Evolutionary conservation across 2,329 filamentous ascomycete genomes (phyloP).

Genomic region (Fusarium robinianum): DNA sequence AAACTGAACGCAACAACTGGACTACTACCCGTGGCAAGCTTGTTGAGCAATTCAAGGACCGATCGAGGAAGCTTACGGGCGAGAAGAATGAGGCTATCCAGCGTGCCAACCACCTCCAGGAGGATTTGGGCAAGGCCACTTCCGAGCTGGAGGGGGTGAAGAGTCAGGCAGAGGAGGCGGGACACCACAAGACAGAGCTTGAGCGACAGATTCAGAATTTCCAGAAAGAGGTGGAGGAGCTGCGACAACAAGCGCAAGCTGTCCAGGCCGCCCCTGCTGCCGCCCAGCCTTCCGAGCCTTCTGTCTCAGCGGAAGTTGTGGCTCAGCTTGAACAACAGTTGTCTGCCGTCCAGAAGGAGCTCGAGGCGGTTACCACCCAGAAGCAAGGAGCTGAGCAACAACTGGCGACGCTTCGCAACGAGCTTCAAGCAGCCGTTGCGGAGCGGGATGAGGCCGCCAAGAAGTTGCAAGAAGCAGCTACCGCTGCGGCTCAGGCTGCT

Average conservation of each 20-base stretch:
- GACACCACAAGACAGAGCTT: constrained; percentile 42
- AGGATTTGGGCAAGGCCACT: constrained; percentile 52
- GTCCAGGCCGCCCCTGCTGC: constrained; percentile 45
- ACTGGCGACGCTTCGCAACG: constrained; percentile 56
- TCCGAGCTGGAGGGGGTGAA: constrained; percentile 60
- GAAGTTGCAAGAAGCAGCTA: constrained; percentile 42
- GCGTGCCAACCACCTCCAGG: constrained; percentile 58
- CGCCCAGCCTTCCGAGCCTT: constrained; percentile 41
- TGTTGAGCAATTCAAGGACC: constrained; percentile 66
- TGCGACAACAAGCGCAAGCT: constrained; percentile 43
- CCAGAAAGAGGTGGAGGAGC: constrained; percentile 47
- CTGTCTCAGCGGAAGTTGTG: constrained; percentile 52
- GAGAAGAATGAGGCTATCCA: constrained; percentile 57
- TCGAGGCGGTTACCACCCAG: constrained; percentile 68
- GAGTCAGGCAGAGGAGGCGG: constrained; percentile 41
- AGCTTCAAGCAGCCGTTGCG: constrained; percentile 64
- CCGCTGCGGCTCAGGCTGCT: constrained; percentile 41
- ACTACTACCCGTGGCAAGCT: constrained; percentile 56
- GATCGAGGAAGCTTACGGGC: constrained; percentile 58
- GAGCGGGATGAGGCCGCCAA: constrained; percentile 66
- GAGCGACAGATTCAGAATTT: constrained; percentile 51
- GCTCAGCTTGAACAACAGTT: constrained; percentile 56
- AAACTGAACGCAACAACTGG: constrained; percentile 61
- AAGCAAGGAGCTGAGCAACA: constrained; percentile 71
- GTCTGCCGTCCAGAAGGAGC: constrained; percentile 58